These are phyloP conservation scores for Tardiomyces blankii DNA, from an alignment of 1,139 yeast genomes.

Conservation along the genomic window DNA sequence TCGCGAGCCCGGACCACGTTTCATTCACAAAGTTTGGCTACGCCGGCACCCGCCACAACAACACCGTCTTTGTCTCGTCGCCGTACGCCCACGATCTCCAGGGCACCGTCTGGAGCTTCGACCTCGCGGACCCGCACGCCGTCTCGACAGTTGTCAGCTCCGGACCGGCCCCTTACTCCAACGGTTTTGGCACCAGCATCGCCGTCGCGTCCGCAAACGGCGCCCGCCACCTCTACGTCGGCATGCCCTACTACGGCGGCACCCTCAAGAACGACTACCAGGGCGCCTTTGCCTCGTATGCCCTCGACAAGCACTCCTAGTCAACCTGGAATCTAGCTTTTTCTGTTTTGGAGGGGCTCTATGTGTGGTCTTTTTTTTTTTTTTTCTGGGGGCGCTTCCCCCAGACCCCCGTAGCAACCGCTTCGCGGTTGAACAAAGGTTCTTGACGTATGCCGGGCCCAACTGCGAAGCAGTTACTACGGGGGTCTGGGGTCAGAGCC, in stretches of 20 bases:
- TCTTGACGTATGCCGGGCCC: too few relatives aligned
- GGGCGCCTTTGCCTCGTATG: constrained; percentile 13
- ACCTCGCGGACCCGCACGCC: constrained; percentile 12
- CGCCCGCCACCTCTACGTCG: constrained; percentile 26
- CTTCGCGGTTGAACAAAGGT: too few relatives aligned
- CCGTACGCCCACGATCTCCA: constrained; percentile 29
- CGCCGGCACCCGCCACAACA: constrained; percentile 19
- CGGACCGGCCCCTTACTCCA: constrained; percentile 22
- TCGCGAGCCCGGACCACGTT: not conserved
- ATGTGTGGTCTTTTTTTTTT: too few relatives aligned
- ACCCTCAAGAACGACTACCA: constrained; percentile 13
- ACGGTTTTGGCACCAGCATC: constrained; percentile 32
- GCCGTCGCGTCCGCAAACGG: constrained; percentile 9
- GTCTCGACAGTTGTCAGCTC: constrained; percentile 10
- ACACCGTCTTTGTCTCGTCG: constrained; percentile 26
- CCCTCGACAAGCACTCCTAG: too few relatives aligned
- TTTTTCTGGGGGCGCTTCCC: too few relatives aligned
- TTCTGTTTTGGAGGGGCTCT: too few relatives aligned
- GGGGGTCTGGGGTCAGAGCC: too few relatives aligned
- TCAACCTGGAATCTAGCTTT: not conserved
- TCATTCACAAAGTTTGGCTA: constrained; percentile 24
- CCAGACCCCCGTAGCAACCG: too few relatives aligned
- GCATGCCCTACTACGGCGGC: constrained; percentile 33
- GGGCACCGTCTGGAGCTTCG: constrained; percentile 36
- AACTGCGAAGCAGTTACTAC: too few relatives aligned